These are phyloP conservation scores for Sclerotinia trifoliorum DNA, from an alignment of 2,329 filamentous ascomycete species.

Conservation along the genomic window DNA sequence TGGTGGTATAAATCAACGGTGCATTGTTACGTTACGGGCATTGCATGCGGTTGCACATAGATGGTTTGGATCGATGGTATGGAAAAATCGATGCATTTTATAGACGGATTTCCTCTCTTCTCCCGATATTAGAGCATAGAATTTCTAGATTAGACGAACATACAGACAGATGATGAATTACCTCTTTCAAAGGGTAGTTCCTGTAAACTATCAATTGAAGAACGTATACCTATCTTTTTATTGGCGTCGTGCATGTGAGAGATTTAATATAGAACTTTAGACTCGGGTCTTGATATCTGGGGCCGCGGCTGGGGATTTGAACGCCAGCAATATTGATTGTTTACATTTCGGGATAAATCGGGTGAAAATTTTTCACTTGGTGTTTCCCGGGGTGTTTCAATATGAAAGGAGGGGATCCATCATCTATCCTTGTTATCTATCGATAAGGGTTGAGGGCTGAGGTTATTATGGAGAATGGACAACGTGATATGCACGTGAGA, in stretches of 20 bases:
- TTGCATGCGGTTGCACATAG: conserved; percentile 39
- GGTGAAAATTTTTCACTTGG: conserved; percentile 13
- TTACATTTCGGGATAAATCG: conserved; percentile 6
- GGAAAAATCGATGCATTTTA: conserved; percentile 7
- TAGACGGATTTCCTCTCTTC: conserved; percentile 6
- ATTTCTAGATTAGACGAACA: conserved; percentile 20
- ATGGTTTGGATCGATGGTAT: conserved; percentile 14
- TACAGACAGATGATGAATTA: conserved; percentile 15
- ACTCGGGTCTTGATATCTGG: conserved; percentile 1
- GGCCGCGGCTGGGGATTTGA: not conserved
- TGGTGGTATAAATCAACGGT: conserved; percentile 18
- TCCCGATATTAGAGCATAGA: conserved; percentile 18
- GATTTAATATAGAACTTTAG: not conserved
- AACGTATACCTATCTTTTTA: conserved; percentile 1
- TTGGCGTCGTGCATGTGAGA: not conserved
- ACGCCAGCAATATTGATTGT: not conserved
- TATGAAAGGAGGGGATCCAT: not conserved
- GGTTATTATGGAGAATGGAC: not conserved
- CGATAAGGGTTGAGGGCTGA: conserved; percentile 4
- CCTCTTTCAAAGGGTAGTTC: conserved; percentile 10
- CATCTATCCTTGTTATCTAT: conserved; percentile 2
- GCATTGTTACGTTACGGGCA: conserved; percentile 7
- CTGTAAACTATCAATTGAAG: conserved; percentile 17
- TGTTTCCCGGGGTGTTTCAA: not conserved
- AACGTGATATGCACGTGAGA: not conserved